A percentile compares a stretch with the other conserved stretches of the same genome.
Conservation (phyloP, 2,329 filamentous ascomycete species). For the Septoria linicola region DNA sequence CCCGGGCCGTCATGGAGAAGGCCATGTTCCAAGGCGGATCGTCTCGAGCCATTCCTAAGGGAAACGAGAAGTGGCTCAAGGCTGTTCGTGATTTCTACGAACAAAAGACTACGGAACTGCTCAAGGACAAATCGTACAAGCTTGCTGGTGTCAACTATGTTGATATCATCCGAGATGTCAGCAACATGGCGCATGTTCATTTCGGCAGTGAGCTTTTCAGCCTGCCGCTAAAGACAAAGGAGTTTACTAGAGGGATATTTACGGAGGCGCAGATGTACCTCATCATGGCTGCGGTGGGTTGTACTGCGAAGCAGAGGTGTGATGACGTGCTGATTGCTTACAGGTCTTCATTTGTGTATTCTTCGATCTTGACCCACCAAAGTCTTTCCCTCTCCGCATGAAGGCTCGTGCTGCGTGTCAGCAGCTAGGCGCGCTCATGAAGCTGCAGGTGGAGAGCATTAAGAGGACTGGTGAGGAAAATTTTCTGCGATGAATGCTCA, state of each 20-base stretch:
- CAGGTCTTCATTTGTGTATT: conserved; percentile 54
- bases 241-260: conserved; percentile 51
- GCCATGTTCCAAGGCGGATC: conserved; percentile 43
- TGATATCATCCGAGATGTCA: conserved; percentile 52
- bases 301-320: no score
- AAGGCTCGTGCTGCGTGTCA: conserved; percentile 50
- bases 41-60: conserved; percentile 30
- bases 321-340: no score
- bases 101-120: conserved; percentile 47
- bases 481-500: no score
- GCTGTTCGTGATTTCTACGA: conserved; percentile 51
- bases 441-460: conserved; percentile 51
- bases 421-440: conserved; percentile 50
- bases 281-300: conserved; percentile 47
- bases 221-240: conserved; percentile 55
- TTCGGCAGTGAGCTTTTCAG: conserved; percentile 57
- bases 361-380: conserved; percentile 55
- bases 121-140: conserved; percentile 48
- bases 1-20: conserved; percentile 45
- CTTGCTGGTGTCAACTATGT: conserved; percentile 48
- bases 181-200: conserved; percentile 55
- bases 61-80: conserved; percentile 45
- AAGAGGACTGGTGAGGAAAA: conserved; percentile 36
- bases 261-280: conserved; percentile 56
- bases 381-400: conserved; percentile 53